These are phyloP conservation scores for Neofusicoccum parvum DNA, from an alignment of 2,329 filamentous ascomycete genomes.

Conservation along the genomic window DNA sequence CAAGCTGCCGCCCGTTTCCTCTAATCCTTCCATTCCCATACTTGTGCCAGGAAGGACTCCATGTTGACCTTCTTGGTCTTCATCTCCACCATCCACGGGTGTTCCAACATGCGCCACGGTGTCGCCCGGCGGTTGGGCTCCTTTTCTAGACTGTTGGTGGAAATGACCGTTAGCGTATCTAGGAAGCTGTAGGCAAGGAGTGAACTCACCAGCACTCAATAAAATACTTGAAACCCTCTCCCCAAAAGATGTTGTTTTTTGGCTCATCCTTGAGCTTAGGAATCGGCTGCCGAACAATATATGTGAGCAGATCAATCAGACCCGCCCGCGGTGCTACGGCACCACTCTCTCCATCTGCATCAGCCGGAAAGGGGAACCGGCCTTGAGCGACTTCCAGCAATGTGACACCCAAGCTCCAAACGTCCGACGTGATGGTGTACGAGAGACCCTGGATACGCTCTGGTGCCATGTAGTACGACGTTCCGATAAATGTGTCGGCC, in stretches of 20 bases:
- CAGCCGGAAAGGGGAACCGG: conserved; percentile 95
- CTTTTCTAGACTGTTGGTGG: conserved; percentile 78
- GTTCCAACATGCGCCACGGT: conserved; percentile 98
- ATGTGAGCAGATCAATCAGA: conserved; percentile 92
- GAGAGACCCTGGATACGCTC: conserved; percentile 97
- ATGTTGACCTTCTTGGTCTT: conserved; percentile 95
- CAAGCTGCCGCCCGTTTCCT: background rate
- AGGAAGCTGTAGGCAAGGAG: background rate
- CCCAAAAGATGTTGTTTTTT: conserved; percentile 87
- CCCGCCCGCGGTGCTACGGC: conserved; percentile 93
- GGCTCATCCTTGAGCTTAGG: conserved; percentile 96
- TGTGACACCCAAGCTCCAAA: conserved; percentile 97
- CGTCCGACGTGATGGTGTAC: conserved; percentile 97
- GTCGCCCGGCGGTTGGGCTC: conserved; percentile 83
- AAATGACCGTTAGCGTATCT: background rate
- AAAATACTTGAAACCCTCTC: conserved; percentile 97
- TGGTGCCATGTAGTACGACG: conserved; percentile 98
- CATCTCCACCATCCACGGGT: conserved; percentile 99
- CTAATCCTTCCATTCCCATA: conserved; percentile 92
- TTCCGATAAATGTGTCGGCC: conserved; percentile 98
- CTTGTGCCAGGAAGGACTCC: conserved; percentile 87
- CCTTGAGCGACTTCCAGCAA: conserved; percentile 99
- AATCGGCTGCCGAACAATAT: conserved; percentile 94
- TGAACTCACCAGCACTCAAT: conserved; percentile 93
- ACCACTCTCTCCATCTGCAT: conserved; percentile 56